Percentiles rank a stretch among this genome's conserved stretches.
Conservation (phyloP, 176 grass and related monocot species). For the Eleusine coracana region DNA sequence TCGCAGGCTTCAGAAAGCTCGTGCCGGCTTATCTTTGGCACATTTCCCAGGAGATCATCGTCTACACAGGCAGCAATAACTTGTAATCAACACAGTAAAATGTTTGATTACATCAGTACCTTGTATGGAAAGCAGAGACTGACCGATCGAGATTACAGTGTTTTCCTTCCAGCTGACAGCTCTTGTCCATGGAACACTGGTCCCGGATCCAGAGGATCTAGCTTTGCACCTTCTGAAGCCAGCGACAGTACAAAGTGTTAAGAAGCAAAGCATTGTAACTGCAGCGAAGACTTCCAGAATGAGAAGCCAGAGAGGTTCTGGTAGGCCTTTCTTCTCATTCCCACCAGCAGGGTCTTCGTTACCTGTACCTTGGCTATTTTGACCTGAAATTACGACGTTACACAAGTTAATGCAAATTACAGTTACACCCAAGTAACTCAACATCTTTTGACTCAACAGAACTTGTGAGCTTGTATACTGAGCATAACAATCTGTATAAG, state of each 20-base stretch:
- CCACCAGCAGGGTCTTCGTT: neutral
- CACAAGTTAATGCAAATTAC: neutral
- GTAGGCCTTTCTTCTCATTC: slow-evolving; percentile 36
- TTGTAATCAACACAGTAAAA: neutral
- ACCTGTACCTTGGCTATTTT: slow-evolving; percentile 38
- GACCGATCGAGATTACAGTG: slow-evolving; percentile 69
- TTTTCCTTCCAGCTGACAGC: slow-evolving; percentile 67
- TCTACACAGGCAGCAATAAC: slow-evolving; percentile 46
- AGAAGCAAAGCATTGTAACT: slow-evolving; percentile 48
- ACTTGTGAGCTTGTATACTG: too few species aligned
- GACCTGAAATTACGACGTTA: slow-evolving; percentile 59
- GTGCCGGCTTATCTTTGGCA: slow-evolving; percentile 63
- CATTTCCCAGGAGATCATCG: slow-evolving; percentile 57
- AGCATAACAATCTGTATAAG: neutral
- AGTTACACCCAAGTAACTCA: neutral
- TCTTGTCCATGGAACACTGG: slow-evolving; percentile 54
- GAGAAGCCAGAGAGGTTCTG: slow-evolving; percentile 84
- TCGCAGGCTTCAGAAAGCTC: slow-evolving; percentile 86
- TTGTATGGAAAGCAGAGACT: slow-evolving; percentile 35
- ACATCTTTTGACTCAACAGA: too few species aligned
- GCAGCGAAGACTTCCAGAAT: slow-evolving; percentile 67
- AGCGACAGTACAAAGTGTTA: slow-evolving; percentile 52
- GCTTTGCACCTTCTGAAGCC: slow-evolving; percentile 49
- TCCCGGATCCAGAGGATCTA: slow-evolving; percentile 43
- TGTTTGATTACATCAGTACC: neutral